These are phyloP conservation scores for Bruguiera parviflora DNA, from an alignment of 345 rosid species.

Conservation along the genomic window DNA sequence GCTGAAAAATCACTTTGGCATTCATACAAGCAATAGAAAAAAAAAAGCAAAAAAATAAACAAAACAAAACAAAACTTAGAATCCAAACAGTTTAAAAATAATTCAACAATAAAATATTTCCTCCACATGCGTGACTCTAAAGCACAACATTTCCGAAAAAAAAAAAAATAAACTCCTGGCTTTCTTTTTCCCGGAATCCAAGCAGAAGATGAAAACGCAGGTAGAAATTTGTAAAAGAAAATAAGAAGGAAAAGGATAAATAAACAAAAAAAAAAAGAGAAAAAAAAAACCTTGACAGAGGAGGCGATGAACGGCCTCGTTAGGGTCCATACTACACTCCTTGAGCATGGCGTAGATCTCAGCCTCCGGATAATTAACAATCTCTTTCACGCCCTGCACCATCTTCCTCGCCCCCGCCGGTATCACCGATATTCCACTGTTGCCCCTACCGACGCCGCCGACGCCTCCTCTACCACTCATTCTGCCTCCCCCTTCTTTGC, in stretches of 20 bases:
- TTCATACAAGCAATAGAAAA: too few relatives aligned
- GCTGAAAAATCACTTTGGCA: too few relatives aligned
- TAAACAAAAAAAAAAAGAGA: background rate
- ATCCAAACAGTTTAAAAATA: too few relatives aligned
- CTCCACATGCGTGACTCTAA: too few relatives aligned
- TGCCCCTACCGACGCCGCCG: background rate
- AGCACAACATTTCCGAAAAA: too few relatives aligned
- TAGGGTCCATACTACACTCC: slow-evolving; percentile 52
- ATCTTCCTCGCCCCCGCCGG: slow-evolving; percentile 30
- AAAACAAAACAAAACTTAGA: too few relatives aligned
- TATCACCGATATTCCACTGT: slow-evolving; percentile 8
- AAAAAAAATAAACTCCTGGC: too few relatives aligned
- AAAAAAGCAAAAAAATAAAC: too few relatives aligned
- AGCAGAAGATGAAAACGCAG: background rate
- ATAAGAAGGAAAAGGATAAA: background rate
- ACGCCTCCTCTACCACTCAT: slow-evolving; percentile 20
- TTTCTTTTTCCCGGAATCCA: background rate
- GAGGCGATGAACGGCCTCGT: slow-evolving; percentile 46
- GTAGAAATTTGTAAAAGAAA: too few relatives aligned
- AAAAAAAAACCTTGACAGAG: slow-evolving; percentile 48
- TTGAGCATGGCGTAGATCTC: slow-evolving; percentile 48
- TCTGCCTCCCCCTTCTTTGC: slow-evolving; percentile 21
- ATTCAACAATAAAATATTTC: too few relatives aligned
- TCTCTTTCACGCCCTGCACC: slow-evolving; percentile 43
- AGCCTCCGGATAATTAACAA: slow-evolving; percentile 34